phyloP scores from a whole-genome alignment of 768 basidiomycete genomes.

The Hericium rajendrae region DNA sequence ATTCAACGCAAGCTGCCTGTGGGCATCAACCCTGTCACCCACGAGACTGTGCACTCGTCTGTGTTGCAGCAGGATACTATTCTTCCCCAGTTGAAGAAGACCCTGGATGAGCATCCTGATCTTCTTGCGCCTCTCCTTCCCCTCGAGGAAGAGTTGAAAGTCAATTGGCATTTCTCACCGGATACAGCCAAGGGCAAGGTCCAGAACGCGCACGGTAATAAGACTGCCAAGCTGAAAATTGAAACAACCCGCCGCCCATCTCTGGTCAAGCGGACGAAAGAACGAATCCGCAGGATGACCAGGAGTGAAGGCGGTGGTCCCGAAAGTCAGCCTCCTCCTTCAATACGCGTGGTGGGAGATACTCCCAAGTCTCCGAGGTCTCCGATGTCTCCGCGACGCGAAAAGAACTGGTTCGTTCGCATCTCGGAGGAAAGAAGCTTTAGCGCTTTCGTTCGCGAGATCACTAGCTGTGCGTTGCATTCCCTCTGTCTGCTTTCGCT shows the following conservation, averaged over 20 bases:
- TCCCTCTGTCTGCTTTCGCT: too few relatives aligned
- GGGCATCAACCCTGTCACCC: conserved; percentile 1
- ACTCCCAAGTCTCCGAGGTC: too few relatives aligned
- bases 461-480: neutral
- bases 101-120: too few relatives aligned
- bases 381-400: neutral
- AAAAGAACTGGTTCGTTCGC: neutral
- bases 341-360: too few relatives aligned
- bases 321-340: neutral
- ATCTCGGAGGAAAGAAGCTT: neutral
- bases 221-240: too few relatives aligned
- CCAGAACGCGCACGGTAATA: too few relatives aligned
- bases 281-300: neutral
- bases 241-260: neutral
- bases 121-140: too few relatives aligned
- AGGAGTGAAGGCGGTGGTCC: neutral
- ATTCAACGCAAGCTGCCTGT: conserved; percentile 4
- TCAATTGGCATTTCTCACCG: too few relatives aligned
- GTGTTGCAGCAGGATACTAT: conserved; percentile 5
- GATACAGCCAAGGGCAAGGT: too few relatives aligned
- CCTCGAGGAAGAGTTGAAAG: too few relatives aligned
- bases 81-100: neutral
- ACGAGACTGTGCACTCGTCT: conserved; percentile 8
- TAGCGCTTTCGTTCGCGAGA: neutral
- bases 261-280: neutral